Base-by-base conservation (phyloP, 257 asterid species). In the Lantana camara region DNA sequence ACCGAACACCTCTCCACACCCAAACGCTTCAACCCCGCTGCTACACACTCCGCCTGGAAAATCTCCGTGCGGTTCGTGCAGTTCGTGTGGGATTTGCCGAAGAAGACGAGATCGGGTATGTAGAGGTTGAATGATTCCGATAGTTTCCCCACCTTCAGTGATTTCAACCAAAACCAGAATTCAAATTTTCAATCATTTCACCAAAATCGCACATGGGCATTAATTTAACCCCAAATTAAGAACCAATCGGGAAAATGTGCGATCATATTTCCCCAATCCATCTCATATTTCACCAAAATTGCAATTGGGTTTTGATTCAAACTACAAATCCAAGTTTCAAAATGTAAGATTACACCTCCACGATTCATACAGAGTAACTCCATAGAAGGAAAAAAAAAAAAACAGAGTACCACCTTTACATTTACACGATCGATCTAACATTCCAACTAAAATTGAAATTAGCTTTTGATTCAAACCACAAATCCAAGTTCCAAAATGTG, bases 71-170 rank as follows among this genome's bases (percentile, higher is more conserved):
- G 77, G 49, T 82, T 80, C 14, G 76, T 15, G 30, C 75, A 23
- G 23, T 53, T 55, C 20, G 92, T 70, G 69, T 60, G 22, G 15
- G 92, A 87, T 60, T 77, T 70, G 13, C 92, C 92, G 63, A 87
- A 87, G 77, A 87, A 87, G 5, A 87, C 64, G 9, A 87, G 78
- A 68, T 87, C 92, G 2, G 95, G 95, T 1, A 82, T 72, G 73
- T 87, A 87, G 34, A 87, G 62, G 1, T 87, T 86, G 78, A 81
- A 86, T 8, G 78, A 62, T 22, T 68, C 65, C 1, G 87, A 67
- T 1, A 86, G 64, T 5, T 66, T 4, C 1, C 70, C 69, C 4
- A 73, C 73, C 82, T 77, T 16, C 41, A 20, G 8, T 27, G 48
- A 3, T 23, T 24, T 6, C 17, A 40, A 48, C 44, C 19, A 30